phyloP scores from a whole-genome alignment of 2,329 filamentous ascomycete species.

The Pseudogymnoascus sp. region DNA sequence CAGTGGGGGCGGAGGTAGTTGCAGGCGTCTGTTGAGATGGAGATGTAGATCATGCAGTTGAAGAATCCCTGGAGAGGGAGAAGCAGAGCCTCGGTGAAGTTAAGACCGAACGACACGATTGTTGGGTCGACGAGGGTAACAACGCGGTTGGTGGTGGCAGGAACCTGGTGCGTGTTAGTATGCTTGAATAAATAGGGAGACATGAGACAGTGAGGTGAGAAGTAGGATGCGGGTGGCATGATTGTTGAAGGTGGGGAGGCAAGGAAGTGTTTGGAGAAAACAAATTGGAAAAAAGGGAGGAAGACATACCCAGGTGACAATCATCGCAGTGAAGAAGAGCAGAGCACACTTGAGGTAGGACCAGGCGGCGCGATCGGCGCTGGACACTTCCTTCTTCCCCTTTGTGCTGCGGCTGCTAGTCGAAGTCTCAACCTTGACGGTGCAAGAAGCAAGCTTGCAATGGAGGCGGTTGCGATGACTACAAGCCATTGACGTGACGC shows the following conservation, averaged over 20 bases:
- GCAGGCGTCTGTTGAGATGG: conserved; percentile 41
- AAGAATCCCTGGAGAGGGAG: conserved; percentile 76
- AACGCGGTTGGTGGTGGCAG: conserved; percentile 67
- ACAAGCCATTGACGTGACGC: conserved; percentile 32
- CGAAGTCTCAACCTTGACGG: conserved; percentile 8
- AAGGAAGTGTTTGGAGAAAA: conserved; percentile 48
- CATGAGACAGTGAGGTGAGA: not conserved
- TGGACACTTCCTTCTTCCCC: not conserved
- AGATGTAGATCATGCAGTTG: conserved; percentile 70
- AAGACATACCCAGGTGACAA: conserved; percentile 60
- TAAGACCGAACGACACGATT: conserved; percentile 47
- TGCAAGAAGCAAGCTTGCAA: conserved; percentile 24
- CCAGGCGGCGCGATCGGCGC: conserved; percentile 55
- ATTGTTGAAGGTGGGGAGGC: conserved; percentile 37
- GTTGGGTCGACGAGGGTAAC: conserved; percentile 55
- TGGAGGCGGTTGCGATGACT: conserved; percentile 31
- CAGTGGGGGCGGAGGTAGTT: not conserved
- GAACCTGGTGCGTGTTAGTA: conserved; percentile 42
- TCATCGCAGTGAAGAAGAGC: conserved; percentile 62
- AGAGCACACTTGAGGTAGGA: conserved; percentile 62
- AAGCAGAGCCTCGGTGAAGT: conserved; percentile 64
- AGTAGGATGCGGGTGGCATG: not conserved
- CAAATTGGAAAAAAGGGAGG: conserved; percentile 67
- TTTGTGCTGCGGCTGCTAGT: not conserved
- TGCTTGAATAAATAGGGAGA: not conserved